Percentiles rank a stretch among this genome's conserved stretches.
Conservation (phyloP, 805 yeast species). For the Zygosaccharomyces rouxii region DNA sequence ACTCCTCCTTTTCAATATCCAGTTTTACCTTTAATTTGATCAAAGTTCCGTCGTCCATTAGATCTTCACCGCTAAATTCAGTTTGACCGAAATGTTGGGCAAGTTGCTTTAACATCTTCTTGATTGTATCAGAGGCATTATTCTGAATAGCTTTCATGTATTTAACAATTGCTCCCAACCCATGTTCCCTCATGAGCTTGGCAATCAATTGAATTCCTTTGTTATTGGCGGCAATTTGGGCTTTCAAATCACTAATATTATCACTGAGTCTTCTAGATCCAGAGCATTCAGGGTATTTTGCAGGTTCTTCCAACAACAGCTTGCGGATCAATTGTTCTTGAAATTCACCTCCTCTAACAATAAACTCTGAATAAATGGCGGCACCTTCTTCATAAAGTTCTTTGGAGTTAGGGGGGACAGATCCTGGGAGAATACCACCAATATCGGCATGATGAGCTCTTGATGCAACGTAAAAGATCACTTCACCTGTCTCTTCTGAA, state of each 20-base stretch:
- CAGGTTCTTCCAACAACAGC: conserved; percentile 66
- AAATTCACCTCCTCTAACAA: conserved; percentile 69
- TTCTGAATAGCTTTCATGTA: conserved; percentile 81
- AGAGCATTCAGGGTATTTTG: conserved; percentile 76
- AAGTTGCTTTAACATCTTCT: conserved; percentile 45
- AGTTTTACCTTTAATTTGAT: conserved; percentile 54
- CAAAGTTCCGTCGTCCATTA: conserved; percentile 76
- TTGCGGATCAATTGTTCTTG: conserved; percentile 65
- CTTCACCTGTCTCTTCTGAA: conserved; percentile 42
- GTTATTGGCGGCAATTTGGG: conserved; percentile 83
- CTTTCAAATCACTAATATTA: conserved; percentile 76
- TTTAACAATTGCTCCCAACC: conserved; percentile 51
- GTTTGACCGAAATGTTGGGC: conserved; percentile 40
- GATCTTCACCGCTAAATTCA: conserved; percentile 53
- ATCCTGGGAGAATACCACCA: conserved; percentile 90
- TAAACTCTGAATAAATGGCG: conserved; percentile 67
- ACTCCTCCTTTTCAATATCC: conserved; percentile 48
- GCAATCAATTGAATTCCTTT: conserved; percentile 70
- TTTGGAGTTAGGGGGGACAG: conserved; percentile 92
- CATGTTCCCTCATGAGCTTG: conserved; percentile 57
- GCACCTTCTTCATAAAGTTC: conserved; percentile 89
- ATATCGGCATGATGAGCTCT: conserved; percentile 96
- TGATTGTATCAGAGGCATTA: conserved; percentile 69
- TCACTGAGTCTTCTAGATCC: conserved; percentile 83
- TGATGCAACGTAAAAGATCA: conserved; percentile 85